phyloP scores from a whole-genome alignment of 768 basidiomycete genomes.

The Fistulinella prunicolor region DNA sequence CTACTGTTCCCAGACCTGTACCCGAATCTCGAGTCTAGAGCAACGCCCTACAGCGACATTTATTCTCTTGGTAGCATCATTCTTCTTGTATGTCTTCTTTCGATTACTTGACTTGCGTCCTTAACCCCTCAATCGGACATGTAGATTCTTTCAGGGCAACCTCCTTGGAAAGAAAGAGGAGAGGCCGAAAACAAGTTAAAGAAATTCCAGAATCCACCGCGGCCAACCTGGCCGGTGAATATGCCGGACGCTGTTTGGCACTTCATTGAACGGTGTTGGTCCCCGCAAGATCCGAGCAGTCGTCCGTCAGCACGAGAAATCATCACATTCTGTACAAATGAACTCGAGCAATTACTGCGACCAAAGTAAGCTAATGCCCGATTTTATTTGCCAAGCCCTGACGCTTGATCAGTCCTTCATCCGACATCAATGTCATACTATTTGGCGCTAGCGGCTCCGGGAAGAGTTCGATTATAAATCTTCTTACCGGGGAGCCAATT shows the following conservation, averaged over 20 bases:
- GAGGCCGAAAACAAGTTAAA: background rate
- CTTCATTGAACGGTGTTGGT: conserved; percentile 7
- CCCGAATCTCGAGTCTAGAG: too few relatives aligned
- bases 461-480: too few relatives aligned
- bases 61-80: conserved; percentile 9
- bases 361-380: conserved; percentile 1
- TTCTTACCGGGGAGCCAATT: too few relatives aligned
- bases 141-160: conserved; percentile 3
- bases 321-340: background rate
- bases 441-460: too few relatives aligned
- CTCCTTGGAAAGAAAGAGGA: background rate
- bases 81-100: background rate
- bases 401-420: too few relatives aligned
- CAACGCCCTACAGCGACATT: conserved; percentile 1
- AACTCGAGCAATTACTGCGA: background rate
- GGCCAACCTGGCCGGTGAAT: background rate
- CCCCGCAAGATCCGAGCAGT: background rate
- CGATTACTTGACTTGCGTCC: background rate
- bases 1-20: background rate
- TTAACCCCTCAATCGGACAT: background rate
- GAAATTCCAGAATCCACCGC: background rate
- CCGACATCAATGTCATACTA: too few relatives aligned
- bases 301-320: conserved; percentile 1
- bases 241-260: background rate
- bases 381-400: too few relatives aligned